Evolutionary conservation across 163 green algal genomes (phyloP), one percentile per base, ranked within the genome.

Genomic region (Scenedesmus sp.): DNA sequence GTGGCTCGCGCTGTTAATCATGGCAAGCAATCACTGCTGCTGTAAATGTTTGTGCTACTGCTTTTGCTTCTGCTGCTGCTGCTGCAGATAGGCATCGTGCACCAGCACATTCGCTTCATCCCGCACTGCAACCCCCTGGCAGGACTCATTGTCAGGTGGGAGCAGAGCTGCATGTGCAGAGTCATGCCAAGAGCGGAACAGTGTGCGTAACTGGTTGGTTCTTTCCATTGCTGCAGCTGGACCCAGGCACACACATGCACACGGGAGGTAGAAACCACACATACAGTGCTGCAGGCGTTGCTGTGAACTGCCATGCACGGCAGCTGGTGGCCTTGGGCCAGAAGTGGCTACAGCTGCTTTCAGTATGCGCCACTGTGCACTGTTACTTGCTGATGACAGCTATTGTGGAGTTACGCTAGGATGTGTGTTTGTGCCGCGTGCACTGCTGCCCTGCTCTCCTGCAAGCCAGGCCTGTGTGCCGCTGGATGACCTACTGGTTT

Each of bases 21-120:
- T 46, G 34, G 34, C 34, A 46, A 46, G 83, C 57, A 77, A 62
- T 62, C 82, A 62, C 56, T 82, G 59, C 23, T 89, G 56, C 59
- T 86, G 4, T 90, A 99, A 34, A 59, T 34, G 46, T 0, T 74
- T 9, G 8, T 57, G 23, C 55, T 82, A 64, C 64, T 83, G 34
- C 62, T 82, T 26, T 34, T 89, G 85, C 6, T 89, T 18, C 66
- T 90, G 46, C 54, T 90, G 86, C 66, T 60, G 77, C 46, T 56
- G 85, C 20, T 90, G 57, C 77, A 90, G 10, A 92, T 99, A 1
- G 97, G 97, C 26, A 88, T 99, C 6, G 97, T 99, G 84, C 96
- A 95, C 86, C 95, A 94, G 87, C 90, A 94, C 66, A 94, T 95
- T 23, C 79, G 82, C 26, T 95, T 94, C 54, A 91, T 93, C 82